Evolutionary conservation across 1,139 yeast genomes (phyloP), one percentile per base, ranked within the genome.

Genomic region (Torulaspora globosa): DNA sequence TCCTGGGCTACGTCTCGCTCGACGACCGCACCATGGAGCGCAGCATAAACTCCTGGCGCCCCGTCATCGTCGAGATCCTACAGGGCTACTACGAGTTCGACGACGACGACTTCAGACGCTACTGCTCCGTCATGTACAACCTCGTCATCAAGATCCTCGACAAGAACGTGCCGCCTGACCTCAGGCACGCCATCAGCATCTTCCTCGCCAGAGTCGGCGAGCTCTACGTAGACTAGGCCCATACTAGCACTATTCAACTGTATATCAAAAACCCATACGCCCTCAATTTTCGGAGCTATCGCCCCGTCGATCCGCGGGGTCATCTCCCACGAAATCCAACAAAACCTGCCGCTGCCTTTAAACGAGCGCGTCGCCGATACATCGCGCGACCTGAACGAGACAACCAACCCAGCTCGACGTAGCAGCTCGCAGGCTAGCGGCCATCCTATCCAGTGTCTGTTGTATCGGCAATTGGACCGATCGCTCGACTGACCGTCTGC

Each of bases 31-130:
- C 82, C 41, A 88, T 89, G 67, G 87, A 83, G 54, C 76, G 95
- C 56, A 87, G 86, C 63, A 79, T 90, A 33, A 73, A 78, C 21
- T 84, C 95, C 2, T 85, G 97, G 94, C 78, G 85, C 59, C 97
- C 97, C 0, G 97, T 92, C 19, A 86, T 90, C 34, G 83, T 86
- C 35, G 95, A 86, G 59, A 84, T 92, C 28, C 71, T 83, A 54
- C 89, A 84, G 63, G 96, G 96, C 4, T 84, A 83, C 60, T 76
- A 79, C 38, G 87, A 82, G 59, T 75, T 92, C 55, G 86, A 84
- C 55, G 85, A 82, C 39, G 78, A 69, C 1, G 97, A 92, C 64
- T 90, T 92, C 66, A 66, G 66, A 32, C 68, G 69, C 46, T 76
- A 80, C 56, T 76, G 87, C 48, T 82, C 88, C 2, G 72, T 67